phyloP scores from a whole-genome alignment of 2,329 filamentous ascomycete genomes.

The Delphinella strobiligena region DNA sequence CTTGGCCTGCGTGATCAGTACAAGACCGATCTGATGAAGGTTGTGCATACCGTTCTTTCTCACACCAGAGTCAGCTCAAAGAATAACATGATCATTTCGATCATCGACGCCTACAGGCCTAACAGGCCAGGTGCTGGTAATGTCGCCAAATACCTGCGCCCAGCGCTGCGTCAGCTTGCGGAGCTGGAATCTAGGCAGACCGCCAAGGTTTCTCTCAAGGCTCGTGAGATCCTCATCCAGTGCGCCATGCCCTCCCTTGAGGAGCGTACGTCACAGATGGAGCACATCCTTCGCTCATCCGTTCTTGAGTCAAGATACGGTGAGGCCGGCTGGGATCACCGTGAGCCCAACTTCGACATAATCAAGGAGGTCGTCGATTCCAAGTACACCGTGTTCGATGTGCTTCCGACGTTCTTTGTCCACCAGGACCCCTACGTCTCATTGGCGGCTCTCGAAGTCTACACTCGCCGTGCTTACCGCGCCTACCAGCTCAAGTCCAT shows the following conservation, averaged over 20 bases:
- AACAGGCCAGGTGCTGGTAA: conserved; percentile 87
- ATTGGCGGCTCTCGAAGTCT: conserved; percentile 86
- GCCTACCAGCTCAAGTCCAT: conserved; percentile 86
- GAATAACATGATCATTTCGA: conserved; percentile 84
- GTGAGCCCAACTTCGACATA: conserved; percentile 77
- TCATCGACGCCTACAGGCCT: conserved; percentile 86
- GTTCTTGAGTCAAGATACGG: conserved; percentile 96
- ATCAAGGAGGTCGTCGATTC: conserved; percentile 98
- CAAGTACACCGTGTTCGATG: conserved; percentile 96
- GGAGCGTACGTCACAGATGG: conserved; percentile 92
- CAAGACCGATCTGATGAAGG: conserved; percentile 77
- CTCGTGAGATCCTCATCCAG: conserved; percentile 93
- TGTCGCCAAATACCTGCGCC: conserved; percentile 76
- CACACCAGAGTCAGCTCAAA: conserved; percentile 88
- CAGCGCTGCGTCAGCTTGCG: conserved; percentile 70
- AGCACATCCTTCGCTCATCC: conserved; percentile 91
- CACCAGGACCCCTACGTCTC: conserved; percentile 92
- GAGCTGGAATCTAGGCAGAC: conserved; percentile 79
- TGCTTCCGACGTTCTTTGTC: conserved; percentile 86
- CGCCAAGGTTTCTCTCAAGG: conserved; percentile 94
- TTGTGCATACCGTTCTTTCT: conserved; percentile 81
- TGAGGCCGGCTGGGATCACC: conserved; percentile 92
- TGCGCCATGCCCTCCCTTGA: conserved; percentile 92
- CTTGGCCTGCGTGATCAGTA: conserved; percentile 90
- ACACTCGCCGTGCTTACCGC: conserved; percentile 91